Conservation (phyloP, 768 basidiomycete species). For the Pleurotus ostreatus region DNA sequence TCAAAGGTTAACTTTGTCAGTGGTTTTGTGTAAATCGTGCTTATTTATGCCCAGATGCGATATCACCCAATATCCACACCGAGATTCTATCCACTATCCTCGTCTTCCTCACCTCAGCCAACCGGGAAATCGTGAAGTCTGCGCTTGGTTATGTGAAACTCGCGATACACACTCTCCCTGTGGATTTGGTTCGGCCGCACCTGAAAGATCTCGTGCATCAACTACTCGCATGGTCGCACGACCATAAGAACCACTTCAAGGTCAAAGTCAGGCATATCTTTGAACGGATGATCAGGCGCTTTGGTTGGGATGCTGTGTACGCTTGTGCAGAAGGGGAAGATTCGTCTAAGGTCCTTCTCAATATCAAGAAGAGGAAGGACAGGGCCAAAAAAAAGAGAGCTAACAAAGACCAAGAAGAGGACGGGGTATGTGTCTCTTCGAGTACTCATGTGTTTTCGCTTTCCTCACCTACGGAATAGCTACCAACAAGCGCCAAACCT, state of each 20-base stretch:
- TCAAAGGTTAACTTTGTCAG: slow-evolving; percentile 59
- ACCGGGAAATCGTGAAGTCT: slow-evolving; percentile 98
- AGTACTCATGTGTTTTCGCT: slow-evolving; percentile 3
- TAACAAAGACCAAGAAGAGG: slow-evolving; percentile 52
- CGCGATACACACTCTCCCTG: slow-evolving; percentile 78
- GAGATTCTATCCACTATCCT: slow-evolving; percentile 85
- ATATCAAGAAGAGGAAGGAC: slow-evolving; percentile 95
- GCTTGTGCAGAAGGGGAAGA: slow-evolving; percentile 72
- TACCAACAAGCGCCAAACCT: slow-evolving; percentile 36
- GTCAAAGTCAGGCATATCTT: slow-evolving; percentile 95
- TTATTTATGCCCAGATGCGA: slow-evolving; percentile 43
- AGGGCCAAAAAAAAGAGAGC: slow-evolving; percentile 87
- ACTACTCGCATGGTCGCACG: slow-evolving; percentile 88
- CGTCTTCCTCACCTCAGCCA: slow-evolving; percentile 89
- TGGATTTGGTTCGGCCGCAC: slow-evolving; percentile 70
- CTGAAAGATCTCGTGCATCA: slow-evolving; percentile 77
- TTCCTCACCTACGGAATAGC: slow-evolving; percentile 24
- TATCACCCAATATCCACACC: slow-evolving; percentile 67
- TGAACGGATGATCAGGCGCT: slow-evolving; percentile 89
- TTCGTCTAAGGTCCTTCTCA: slow-evolving; percentile 82
- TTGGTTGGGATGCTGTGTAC: slow-evolving; percentile 83
- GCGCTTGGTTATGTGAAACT: slow-evolving; percentile 94
- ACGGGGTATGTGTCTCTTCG: slow-evolving; percentile 24
- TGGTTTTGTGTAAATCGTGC: background rate
- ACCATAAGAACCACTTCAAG: slow-evolving; percentile 99